Base-by-base conservation (phyloP, 1,284 basidiomycete genomes). In the Stereum hirsutum region DNA sequence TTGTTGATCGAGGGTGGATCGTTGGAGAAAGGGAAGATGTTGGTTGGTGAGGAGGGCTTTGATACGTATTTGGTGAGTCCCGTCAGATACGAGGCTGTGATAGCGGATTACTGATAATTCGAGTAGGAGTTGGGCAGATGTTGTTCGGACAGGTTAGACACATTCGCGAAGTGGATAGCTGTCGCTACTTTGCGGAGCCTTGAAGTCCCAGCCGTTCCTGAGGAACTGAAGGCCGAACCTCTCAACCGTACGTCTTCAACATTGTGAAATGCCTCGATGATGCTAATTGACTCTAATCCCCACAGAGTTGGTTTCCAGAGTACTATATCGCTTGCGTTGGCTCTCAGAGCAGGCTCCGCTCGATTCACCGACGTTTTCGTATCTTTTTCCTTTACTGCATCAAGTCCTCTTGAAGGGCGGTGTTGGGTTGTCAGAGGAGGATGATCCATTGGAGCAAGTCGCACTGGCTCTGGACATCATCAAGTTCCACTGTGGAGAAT, bases 391-490 rank as follows among this genome's bases (percentile, higher is more conserved):
- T 6, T 69, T 99, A 11, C 66, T 99, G 11, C 75, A 69, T 6
- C 72, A 76, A 44, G 78, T 97, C 15, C 70, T 94, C 6, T 57
- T 66, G 1, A 68, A 70, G 19, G 89, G 87, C 15, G 91, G 89
- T 0, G 68, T 94, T 10, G 63, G 55, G 0, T 57, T 70, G 12
- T 66, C 69, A 5, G 70, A 80, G 42, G 75, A 85, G 50, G 92
- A 95, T 40, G 81, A 86, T 49, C 76, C 78, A 0, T 67, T 94
- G 26, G 95, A 99, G 62, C 95, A 98, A 61, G 72, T 96, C 6
- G 74, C 89, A 7, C 72, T 99, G 17, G 75, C 81, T 0, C 68
- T 99, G 20, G 88, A 91, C 49, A 79, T 96, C 49, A 77, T 99
- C 52, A 82, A 78, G 46, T 91, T 89, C 63, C 92, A 98, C 57